A percentile compares a stretch with the other conserved stretches of the same genome.
These are phyloP conservation scores for Trichophyton simii DNA, from an alignment of 2,329 filamentous ascomycete genomes.

Conservation along the genomic window DNA sequence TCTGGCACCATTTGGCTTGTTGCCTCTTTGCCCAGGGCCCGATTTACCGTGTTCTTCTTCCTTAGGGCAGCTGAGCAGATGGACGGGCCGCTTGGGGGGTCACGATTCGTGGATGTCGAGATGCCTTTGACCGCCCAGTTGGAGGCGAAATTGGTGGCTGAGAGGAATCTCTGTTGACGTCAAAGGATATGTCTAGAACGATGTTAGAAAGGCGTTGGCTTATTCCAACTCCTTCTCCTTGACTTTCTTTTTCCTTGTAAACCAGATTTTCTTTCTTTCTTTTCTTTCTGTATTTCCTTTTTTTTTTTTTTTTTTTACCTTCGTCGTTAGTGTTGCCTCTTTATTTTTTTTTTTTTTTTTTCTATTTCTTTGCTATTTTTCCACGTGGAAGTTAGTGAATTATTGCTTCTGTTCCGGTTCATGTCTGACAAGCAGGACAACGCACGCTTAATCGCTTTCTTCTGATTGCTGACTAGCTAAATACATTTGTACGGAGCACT, in stretches of 20 bases:
- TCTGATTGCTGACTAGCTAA: neutral
- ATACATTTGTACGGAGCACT: neutral
- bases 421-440: slow-evolving; percentile 3
- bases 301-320: neutral
- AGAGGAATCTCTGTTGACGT: neutral
- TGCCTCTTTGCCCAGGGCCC: neutral
- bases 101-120: neutral
- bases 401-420: neutral
- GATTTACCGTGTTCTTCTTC: neutral
- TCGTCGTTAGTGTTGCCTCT: neutral
- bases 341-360: neutral
- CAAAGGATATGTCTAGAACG: neutral
- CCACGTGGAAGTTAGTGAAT: neutral
- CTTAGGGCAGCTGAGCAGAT: neutral
- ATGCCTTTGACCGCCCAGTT: neutral
- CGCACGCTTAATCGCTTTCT: neutral
- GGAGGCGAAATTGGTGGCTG: neutral
- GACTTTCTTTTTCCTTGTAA: neutral
- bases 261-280: neutral
- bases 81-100: neutral
- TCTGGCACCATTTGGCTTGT: neutral
- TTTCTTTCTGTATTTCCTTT: neutral
- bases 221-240: neutral
- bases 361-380: neutral
- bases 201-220: neutral